Conservation (phyloP, 768 basidiomycete genomes). For the Panaeolus papilionaceus region DNA sequence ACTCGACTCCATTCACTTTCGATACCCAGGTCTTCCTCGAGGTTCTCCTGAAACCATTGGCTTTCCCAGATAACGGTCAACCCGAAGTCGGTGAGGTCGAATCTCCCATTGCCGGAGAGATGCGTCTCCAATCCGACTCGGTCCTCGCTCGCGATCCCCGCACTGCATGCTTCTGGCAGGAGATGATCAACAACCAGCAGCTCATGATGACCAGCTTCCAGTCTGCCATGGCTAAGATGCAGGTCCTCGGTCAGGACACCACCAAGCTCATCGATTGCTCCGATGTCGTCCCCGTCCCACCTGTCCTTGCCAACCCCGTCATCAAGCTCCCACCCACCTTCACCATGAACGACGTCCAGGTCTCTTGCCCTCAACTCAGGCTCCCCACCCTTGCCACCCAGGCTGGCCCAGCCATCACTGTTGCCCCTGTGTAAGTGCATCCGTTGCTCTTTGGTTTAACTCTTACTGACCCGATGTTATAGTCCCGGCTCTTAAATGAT, state of each 20-base stretch:
- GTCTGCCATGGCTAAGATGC: neutral
- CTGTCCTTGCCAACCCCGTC: neutral
- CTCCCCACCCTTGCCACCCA: neutral
- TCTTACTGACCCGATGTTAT: too few species aligned
- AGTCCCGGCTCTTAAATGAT: too few species aligned
- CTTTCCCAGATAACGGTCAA: neutral
- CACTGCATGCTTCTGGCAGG: neutral
- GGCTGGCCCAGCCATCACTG: neutral
- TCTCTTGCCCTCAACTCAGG: neutral
- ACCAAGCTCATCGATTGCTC: neutral
- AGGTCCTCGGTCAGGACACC: neutral
- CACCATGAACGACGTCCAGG: neutral
- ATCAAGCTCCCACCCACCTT: neutral
- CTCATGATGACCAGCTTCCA: neutral
- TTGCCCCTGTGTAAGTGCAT: neutral
- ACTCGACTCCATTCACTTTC: neutral
- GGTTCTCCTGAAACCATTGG: constrained; percentile 25
- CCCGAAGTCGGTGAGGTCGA: neutral
- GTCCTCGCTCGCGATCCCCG: constrained; percentile 8
- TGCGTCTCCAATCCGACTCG: neutral
- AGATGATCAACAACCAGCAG: constrained; percentile 13
- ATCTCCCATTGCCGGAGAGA: neutral
- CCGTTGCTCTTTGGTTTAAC: too few species aligned
- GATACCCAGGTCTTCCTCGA: constrained; percentile 27
- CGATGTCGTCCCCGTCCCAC: neutral